These are phyloP conservation scores for Fusarium kyushuense DNA, from an alignment of 2,329 filamentous ascomycete species.

Conservation along the genomic window DNA sequence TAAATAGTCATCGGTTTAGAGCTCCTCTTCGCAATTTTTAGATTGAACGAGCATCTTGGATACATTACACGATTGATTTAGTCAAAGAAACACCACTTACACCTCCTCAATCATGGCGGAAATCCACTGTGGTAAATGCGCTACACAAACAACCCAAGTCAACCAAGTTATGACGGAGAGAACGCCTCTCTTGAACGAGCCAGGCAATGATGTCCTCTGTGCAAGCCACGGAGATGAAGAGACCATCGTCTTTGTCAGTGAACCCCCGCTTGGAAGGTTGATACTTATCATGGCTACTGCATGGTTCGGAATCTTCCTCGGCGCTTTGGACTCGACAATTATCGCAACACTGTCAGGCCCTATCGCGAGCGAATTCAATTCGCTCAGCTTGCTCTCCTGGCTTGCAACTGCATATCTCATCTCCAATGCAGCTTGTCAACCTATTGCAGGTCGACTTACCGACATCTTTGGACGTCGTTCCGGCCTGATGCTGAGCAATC, in stretches of 20 bases:
- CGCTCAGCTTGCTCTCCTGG: constrained; percentile 82
- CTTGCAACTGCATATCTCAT: constrained; percentile 84
- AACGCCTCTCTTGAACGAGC: neutral
- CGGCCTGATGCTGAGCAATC: constrained; percentile 77
- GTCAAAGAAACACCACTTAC: neutral
- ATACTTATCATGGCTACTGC: constrained; percentile 10
- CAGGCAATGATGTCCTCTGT: neutral
- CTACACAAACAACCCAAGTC: neutral
- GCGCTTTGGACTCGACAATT: constrained; percentile 75
- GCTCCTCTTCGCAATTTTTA: neutral
- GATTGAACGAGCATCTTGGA: neutral
- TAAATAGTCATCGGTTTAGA: neutral
- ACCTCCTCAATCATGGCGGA: neutral
- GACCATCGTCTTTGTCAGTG: neutral
- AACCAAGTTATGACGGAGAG: neutral
- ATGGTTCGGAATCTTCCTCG: constrained; percentile 57
- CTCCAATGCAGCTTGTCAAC: constrained; percentile 72
- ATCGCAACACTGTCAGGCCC: constrained; percentile 82
- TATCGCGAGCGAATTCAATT: constrained; percentile 81
- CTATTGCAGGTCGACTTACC: constrained; percentile 82
- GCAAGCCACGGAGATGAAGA: neutral
- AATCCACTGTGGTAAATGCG: neutral
- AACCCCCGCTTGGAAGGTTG: neutral
- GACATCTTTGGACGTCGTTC: constrained; percentile 82
- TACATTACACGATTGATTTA: neutral